Evolutionary conservation across 768 basidiomycete species (phyloP).

Genomic region (Tricholoma terreum): DNA sequence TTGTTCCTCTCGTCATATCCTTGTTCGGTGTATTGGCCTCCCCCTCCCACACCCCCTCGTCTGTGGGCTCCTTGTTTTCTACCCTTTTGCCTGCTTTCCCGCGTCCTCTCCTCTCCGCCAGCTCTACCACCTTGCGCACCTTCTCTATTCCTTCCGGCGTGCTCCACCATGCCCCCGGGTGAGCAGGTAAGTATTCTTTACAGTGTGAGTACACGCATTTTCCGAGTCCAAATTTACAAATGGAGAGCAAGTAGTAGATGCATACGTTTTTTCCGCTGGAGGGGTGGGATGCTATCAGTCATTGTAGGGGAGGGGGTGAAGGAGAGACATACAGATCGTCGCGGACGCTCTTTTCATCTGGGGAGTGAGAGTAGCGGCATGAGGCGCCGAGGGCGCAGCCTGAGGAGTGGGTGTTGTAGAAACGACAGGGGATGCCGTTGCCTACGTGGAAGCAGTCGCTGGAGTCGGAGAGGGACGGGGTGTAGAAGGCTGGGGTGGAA

Average conservation of each 20-base stretch:
- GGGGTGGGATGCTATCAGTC: background rate
- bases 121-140: slow-evolving; percentile 17
- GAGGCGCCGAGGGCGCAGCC: slow-evolving; percentile 40
- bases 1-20: background rate
- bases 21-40: background rate
- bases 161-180: slow-evolving; percentile 35
- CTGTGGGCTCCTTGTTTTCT: background rate
- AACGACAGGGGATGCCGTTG: slow-evolving; percentile 51
- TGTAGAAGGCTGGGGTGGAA: background rate
- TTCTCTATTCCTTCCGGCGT: slow-evolving; percentile 13
- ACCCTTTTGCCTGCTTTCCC: slow-evolving; percentile 7
- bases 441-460: slow-evolving; percentile 52
- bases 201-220: slow-evolving; percentile 40
- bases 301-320: too few relatives aligned
- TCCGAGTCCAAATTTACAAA: slow-evolving; percentile 35
- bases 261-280: slow-evolving; percentile 54
- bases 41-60: background rate
- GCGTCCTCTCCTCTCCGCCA: slow-evolving; percentile 17
- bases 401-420: slow-evolving; percentile 46
- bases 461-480: slow-evolving; percentile 44
- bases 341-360: slow-evolving; percentile 51
- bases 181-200: slow-evolving; percentile 31
- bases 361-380: slow-evolving; percentile 52
- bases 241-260: slow-evolving; percentile 34
- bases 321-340: slow-evolving; percentile 45